A percentile compares a stretch with the other conserved stretches of the same genome.
Conservation (phyloP, 148 eudicot species). For the Mesembryanthemum crystallinum region DNA sequence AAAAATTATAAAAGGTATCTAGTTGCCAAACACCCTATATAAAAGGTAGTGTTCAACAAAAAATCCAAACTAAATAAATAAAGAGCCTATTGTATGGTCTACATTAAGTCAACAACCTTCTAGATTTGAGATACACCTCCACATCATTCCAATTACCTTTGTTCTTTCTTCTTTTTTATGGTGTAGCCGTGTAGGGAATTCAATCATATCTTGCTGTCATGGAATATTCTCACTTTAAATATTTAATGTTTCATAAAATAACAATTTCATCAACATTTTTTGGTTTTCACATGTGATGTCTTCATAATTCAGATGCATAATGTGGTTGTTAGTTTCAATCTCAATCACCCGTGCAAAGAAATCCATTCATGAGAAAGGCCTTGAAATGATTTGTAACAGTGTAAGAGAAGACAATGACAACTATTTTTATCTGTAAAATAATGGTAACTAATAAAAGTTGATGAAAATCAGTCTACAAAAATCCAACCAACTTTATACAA, state of each 20-base stretch:
- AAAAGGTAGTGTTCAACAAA: no score
- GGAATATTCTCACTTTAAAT: neutral
- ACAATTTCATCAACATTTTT: neutral
- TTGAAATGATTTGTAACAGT: neutral
- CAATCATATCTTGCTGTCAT: constrained; percentile 10
- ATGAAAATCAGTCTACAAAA: constrained; percentile 13
- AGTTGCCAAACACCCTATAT: no score
- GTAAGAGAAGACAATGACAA: neutral
- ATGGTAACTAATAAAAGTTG: constrained; percentile 1
- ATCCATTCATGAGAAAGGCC: neutral
- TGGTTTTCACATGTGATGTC: neutral
- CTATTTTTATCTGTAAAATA: neutral
- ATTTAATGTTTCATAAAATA: neutral
- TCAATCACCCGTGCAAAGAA: constrained; percentile 8
- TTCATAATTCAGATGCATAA: no score
- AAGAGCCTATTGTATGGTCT: no score
- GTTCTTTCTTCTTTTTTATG: no score
- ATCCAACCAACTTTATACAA: constrained; percentile 19
- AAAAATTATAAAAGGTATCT: no score
- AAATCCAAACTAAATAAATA: no score
- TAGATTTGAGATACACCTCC: no score
- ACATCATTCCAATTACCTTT: no score
- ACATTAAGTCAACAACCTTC: no score
- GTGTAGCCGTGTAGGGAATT: neutral
- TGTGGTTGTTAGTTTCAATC: no score